Base-by-base conservation (phyloP, 805 yeast species). In the Hanseniaspora lachancei region DNA sequence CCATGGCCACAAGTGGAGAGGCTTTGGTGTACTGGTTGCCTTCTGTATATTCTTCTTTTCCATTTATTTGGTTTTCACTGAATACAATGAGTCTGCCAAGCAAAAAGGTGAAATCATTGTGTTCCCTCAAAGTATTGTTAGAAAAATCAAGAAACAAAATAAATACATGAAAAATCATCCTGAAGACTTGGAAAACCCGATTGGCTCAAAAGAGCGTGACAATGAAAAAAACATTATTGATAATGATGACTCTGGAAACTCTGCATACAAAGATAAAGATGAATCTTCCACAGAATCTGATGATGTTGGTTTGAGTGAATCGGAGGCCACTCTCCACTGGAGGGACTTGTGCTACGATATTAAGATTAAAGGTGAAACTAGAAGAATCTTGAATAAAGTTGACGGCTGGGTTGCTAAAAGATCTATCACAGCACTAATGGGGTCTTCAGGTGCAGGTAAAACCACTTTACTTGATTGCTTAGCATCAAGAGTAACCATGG, bases 331-430 rank as follows among this genome's bases (percentile, higher is more conserved):
- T 32, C 81, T 83, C 73, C 81, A 79, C 64, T 84, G 91, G 91
- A 77, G 75, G 66, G 76, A 84, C 63, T 82, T 84, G 48, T 76
- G 80, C 60, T 84, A 81, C 65, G 81, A 79, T 58, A 78, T 84
- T 57, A 76, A 78, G 62, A 78, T 79, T 61, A 77, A 80, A 62
- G 68, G 68, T 35, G 84, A 76, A 57, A 69, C 75, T 40, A 71
- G 86, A 62, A 71, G 78, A 57, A 73, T 83, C 58, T 68, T 83
- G 63, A 72, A 73, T 58, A 74, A 76, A 59, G 84, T 84, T 57
- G 82, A 81, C 63, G 89, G 89, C 43, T 83, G 83, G 79, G 86
- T 83, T 52, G 78, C 79, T 62, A 88, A 88, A 5, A 88, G 88
- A 59, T 81, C 85, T 47, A 68, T 84, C 64, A 84, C 88, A 47